Base-by-base conservation (phyloP, 78 protist species). In the Monocercomonoides exilis region DNA sequence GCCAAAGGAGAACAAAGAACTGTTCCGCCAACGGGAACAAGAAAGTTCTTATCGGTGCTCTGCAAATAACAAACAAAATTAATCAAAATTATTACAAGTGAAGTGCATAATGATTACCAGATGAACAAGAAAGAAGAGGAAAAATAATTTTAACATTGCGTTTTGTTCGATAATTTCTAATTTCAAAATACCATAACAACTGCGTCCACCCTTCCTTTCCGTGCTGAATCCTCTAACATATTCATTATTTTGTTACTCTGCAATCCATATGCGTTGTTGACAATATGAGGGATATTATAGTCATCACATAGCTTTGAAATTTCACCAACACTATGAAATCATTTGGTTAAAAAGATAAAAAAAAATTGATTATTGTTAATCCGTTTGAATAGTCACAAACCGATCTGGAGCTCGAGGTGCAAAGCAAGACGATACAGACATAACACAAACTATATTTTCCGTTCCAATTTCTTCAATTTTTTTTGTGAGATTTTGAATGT, bases 11-110 rank as follows among this genome's bases (percentile, higher is more conserved):
- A n/a, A n/a, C n/a, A n/a, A n/a, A n/a, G n/a, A 36, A 97, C 80
- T 1, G 97, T 91, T 1, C 99, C 99, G 0, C 99, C 99, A n/a
- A 98, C 99, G 3, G 99, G 99, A 1, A 97, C 99, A 91, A 96
- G 79, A 45, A 97, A 94, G 90, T 98, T 98, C 93, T 98, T 98
- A 85, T 98, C 99, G 0, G 98, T 95, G 84, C 95, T 91, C 88
- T 97, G 99, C n/a, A 96, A 92, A 36, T 88, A 41, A n/a, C n/a
- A n/a, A n/a, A n/a, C n/a, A n/a, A n/a, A n/a, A n/a, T n/a, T n/a
- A n/a, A n/a, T n/a, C n/a, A n/a, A n/a, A n/a, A n/a, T n/a, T n/a
- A n/a, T n/a, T n/a, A n/a, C n/a, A n/a, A n/a, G n/a, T n/a, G n/a
- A n/a, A n/a, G n/a, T n/a, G n/a, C n/a, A n/a, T n/a, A n/a, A n/a